Percentiles rank a stretch among this genome's conserved stretches.
These are phyloP conservation scores for Sicyos baderoa DNA, from an alignment of 306 rosid species.

Conservation along the genomic window DNA sequence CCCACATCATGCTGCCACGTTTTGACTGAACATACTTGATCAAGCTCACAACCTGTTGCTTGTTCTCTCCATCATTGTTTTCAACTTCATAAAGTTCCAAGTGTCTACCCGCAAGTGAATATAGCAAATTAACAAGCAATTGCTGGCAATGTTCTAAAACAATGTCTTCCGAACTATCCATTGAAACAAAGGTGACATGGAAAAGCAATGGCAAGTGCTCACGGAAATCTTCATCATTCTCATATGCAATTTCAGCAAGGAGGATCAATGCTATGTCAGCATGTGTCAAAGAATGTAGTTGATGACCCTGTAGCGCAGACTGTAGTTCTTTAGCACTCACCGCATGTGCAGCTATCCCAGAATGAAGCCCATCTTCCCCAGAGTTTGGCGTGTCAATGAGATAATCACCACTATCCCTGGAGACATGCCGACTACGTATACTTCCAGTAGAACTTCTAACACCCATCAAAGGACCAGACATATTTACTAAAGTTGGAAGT, in stretches of 20 bases:
- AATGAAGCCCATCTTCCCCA: conserved; percentile 79
- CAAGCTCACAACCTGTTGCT: conserved; percentile 96
- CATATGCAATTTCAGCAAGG: conserved; percentile 96
- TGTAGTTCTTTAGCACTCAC: conserved; percentile 91
- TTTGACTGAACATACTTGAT: conserved; percentile 98
- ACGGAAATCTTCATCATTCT: conserved; percentile 98
- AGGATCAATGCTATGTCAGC: conserved; percentile 98
- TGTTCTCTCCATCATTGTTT: conserved; percentile 93
- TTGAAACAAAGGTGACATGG: conserved; percentile 93
- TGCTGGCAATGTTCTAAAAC: conserved; percentile 98
- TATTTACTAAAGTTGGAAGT: conserved; percentile 81
- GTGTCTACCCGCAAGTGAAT: conserved; percentile 97
- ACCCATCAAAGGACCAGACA: conserved; percentile 99
- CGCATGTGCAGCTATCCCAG: conserved; percentile 56
- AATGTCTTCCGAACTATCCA: conserved; percentile 99
- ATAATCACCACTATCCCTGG: conserved; percentile 97
- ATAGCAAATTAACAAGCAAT: conserved; percentile 89
- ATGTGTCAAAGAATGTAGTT: conserved; percentile 90
- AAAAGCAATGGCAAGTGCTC: conserved; percentile 95
- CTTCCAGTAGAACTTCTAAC: conserved; percentile 97
- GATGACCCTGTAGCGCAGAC: conserved; percentile 99
- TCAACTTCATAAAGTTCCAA: conserved; percentile 97
- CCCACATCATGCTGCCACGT: conserved; percentile 99
- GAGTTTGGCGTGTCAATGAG: conserved; percentile 97
- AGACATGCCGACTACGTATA: conserved; percentile 90